These are phyloP conservation scores for Nemophila menziesii DNA, from an alignment of 257 asterid species.

Conservation along the genomic window DNA sequence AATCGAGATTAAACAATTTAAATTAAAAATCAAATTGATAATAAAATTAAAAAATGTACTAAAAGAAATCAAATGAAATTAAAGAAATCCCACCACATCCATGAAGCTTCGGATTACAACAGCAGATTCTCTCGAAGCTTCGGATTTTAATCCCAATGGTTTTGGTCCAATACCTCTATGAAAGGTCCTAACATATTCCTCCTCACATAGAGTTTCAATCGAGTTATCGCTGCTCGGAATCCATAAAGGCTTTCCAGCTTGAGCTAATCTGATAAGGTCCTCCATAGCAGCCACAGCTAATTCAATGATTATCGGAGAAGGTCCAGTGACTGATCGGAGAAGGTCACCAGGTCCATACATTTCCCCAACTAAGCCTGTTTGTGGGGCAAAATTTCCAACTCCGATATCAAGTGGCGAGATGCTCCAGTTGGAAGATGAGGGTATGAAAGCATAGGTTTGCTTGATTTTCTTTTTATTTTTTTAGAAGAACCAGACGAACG, in stretches of 20 bases:
- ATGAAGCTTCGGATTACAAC: slow-evolving; percentile 87
- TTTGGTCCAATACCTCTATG: slow-evolving; percentile 95
- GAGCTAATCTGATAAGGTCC: slow-evolving; percentile 56
- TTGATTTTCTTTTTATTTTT: too few relatives aligned
- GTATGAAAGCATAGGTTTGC: slow-evolving; percentile 52
- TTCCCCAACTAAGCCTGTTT: slow-evolving; percentile 29
- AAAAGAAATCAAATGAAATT: too few relatives aligned
- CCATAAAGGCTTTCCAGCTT: slow-evolving; percentile 71
- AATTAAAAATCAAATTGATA: too few relatives aligned
- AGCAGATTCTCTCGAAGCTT: slow-evolving; percentile 78
- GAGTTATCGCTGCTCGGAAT: slow-evolving; percentile 21
- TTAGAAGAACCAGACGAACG: too few relatives aligned
- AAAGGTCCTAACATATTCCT: slow-evolving; percentile 57
- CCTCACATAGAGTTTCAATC: slow-evolving; percentile 40
- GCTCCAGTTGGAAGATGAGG: slow-evolving; percentile 37
- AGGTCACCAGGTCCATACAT: slow-evolving; percentile 41
- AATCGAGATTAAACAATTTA: too few relatives aligned
- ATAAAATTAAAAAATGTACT: too few relatives aligned
- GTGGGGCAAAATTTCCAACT: slow-evolving; percentile 35
- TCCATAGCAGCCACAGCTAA: slow-evolving; percentile 84
- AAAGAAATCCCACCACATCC: slow-evolving; percentile 59
- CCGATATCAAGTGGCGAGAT: slow-evolving; percentile 50
- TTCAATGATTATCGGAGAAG: slow-evolving; percentile 51
- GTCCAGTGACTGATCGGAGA: slow-evolving; percentile 52
- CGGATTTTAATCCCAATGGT: slow-evolving; percentile 66